These are phyloP conservation scores for Pseudogymnoascus pannorum DNA, from an alignment of 2,329 filamentous ascomycete genomes.

Conservation along the genomic window DNA sequence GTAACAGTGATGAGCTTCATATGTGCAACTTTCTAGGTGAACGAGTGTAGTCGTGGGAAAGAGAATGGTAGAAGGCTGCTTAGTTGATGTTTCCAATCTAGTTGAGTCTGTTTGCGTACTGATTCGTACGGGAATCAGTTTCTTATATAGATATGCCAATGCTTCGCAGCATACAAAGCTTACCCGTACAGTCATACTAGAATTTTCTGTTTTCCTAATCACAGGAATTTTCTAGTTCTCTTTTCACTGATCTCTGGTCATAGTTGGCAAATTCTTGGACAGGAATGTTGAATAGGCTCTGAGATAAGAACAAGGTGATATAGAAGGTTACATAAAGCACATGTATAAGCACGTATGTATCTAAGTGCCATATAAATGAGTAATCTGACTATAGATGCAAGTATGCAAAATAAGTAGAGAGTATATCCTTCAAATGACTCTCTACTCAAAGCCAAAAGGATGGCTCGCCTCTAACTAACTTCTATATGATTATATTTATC, in stretches of 20 bases:
- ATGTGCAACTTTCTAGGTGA: too few species aligned
- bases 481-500: neutral
- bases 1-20: neutral
- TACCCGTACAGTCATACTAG: neutral
- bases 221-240: neutral
- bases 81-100: neutral
- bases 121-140: neutral
- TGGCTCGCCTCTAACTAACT: neutral
- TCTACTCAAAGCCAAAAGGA: neutral
- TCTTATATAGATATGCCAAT: neutral
- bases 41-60: neutral
- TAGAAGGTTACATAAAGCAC: too few species aligned
- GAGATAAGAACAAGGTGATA: neutral
- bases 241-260: neutral
- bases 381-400: too few species aligned
- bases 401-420: too few species aligned
- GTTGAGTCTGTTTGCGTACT: neutral
- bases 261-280: neutral
- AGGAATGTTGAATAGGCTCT: neutral
- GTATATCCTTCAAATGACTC: neutral
- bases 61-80: neutral
- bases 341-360: too few species aligned
- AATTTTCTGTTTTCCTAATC: neutral
- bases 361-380: too few species aligned
- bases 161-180: neutral